These are phyloP conservation scores for Litsea cubeba DNA, from an alignment of 164 flowering plant genomes.

Conservation along the genomic window DNA sequence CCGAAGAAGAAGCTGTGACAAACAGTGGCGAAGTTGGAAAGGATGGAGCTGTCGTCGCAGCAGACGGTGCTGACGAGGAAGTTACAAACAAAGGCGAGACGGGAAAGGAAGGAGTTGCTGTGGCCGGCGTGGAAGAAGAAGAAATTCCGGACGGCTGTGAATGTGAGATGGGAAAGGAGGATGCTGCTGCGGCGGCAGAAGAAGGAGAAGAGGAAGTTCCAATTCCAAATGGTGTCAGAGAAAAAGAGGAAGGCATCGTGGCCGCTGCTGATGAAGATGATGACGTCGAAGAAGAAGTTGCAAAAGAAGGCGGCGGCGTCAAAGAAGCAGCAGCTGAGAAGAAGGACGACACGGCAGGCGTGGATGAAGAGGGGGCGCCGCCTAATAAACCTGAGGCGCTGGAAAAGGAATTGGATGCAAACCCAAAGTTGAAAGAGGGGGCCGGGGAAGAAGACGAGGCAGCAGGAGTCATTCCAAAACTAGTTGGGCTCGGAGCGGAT, in stretches of 20 bases:
- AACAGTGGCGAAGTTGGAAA: slow-evolving; percentile 9
- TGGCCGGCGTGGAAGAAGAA: slow-evolving; percentile 3
- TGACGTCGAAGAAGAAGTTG: slow-evolving; percentile 8
- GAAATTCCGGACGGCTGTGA: slow-evolving; percentile 9
- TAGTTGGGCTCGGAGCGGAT: slow-evolving; percentile 4
- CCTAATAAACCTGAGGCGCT: neutral
- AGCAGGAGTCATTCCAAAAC: slow-evolving; percentile 7
- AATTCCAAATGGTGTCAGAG: neutral
- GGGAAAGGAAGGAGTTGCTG: neutral
- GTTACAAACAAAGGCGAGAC: slow-evolving; percentile 3
- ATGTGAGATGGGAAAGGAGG: neutral
- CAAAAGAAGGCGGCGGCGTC: slow-evolving; percentile 3
- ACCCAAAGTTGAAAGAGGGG: slow-evolving; percentile 8
- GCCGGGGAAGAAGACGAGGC: slow-evolving; percentile 6
- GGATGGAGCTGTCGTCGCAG: neutral
- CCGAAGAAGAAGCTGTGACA: slow-evolving; percentile 12
- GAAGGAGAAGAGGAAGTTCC: neutral
- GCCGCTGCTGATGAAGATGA: slow-evolving; percentile 7
- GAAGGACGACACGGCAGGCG: neutral
- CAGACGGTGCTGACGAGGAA: neutral
- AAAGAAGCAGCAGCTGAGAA: neutral
- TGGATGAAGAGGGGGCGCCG: slow-evolving; percentile 9
- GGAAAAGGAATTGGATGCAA: neutral
- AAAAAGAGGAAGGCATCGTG: slow-evolving; percentile 2
- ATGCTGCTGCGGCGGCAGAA: neutral